phyloP scores from a whole-genome alignment of 164 flowering plant genomes.

The Aristolochia contorta region DNA sequence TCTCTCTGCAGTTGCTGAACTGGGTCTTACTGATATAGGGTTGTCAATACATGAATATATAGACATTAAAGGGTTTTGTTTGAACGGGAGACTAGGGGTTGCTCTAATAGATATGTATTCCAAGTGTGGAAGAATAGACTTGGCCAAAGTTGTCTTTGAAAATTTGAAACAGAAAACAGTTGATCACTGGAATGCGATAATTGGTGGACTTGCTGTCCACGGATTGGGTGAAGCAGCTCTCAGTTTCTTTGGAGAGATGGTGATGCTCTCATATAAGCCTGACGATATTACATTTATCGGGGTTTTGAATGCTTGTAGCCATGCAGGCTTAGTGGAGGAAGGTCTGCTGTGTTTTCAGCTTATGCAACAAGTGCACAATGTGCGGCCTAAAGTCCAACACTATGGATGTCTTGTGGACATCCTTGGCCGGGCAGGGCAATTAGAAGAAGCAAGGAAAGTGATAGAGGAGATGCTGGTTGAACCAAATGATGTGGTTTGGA shows the following conservation, averaged over 20 bases:
- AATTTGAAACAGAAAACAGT: constrained; percentile 23
- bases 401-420: constrained; percentile 73
- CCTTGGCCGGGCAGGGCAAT: constrained; percentile 48
- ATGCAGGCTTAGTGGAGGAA: constrained; percentile 69
- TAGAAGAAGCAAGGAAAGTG: constrained; percentile 42
- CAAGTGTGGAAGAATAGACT: constrained; percentile 56
- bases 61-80: constrained; percentile 19
- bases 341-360: constrained; percentile 53
- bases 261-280: constrained; percentile 34
- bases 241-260: constrained; percentile 47
- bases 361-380: constrained; percentile 42
- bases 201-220: constrained; percentile 61
- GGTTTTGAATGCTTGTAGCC: constrained; percentile 55
- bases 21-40: constrained; percentile 42
- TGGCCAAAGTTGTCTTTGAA: constrained; percentile 38
- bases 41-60: constrained; percentile 34
- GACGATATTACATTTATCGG: constrained; percentile 70
- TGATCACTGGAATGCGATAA: constrained; percentile 75
- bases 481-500: constrained; percentile 59
- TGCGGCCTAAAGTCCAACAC: constrained; percentile 57
- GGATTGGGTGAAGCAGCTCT: constrained; percentile 55
- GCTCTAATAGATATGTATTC: constrained; percentile 73
- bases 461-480: constrained; percentile 52
- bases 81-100: constrained; percentile 42
- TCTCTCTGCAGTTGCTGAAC: constrained; percentile 49